A percentile compares a stretch with the other conserved stretches of the same genome.
These are phyloP conservation scores for Citrus trifoliata DNA, from an alignment of 345 rosid genomes.

Conservation along the genomic window DNA sequence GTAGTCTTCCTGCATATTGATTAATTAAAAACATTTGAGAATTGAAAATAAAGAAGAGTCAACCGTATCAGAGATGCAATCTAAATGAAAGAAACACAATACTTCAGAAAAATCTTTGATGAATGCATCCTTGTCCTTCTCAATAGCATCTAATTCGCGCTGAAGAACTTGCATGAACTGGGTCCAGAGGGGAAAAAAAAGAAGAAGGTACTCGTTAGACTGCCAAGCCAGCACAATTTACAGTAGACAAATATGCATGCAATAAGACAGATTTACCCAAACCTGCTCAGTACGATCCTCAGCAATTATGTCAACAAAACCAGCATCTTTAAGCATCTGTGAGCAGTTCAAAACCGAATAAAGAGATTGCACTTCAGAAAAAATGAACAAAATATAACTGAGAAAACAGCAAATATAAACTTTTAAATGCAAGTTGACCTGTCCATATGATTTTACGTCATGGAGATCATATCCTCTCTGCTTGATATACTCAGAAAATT, in stretches of 20 bases:
- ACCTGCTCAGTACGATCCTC: constrained; percentile 94
- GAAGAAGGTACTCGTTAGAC: not conserved
- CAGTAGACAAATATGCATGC: not conserved
- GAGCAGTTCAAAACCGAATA: not conserved
- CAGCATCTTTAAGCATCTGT: constrained; percentile 88
- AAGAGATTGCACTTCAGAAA: constrained; percentile 1
- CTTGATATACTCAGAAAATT: constrained; percentile 67
- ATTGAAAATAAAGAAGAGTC: not conserved
- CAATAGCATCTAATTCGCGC: constrained; percentile 59
- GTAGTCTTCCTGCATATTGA: constrained; percentile 62
- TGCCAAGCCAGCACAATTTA: not conserved
- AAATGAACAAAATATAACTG: constrained; percentile 1
- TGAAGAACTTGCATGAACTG: constrained; percentile 78
- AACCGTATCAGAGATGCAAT: not conserved
- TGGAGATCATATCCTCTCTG: constrained; percentile 97
- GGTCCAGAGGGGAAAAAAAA: constrained; percentile 12
- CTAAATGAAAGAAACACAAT: constrained; percentile 4
- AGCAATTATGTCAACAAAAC: constrained; percentile 66
- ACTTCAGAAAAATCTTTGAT: constrained; percentile 78
- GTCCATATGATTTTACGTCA: constrained; percentile 70
- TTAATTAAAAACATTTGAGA: not conserved
- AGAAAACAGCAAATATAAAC: constrained; percentile 1
- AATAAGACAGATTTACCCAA: not conserved
- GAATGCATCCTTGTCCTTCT: constrained; percentile 73
- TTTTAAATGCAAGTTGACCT: constrained; percentile 41